Percentiles rank a stretch among this genome's conserved stretches.
Conservation (phyloP, 129 eudicot genomes). For the Artemisia argyi region DNA sequence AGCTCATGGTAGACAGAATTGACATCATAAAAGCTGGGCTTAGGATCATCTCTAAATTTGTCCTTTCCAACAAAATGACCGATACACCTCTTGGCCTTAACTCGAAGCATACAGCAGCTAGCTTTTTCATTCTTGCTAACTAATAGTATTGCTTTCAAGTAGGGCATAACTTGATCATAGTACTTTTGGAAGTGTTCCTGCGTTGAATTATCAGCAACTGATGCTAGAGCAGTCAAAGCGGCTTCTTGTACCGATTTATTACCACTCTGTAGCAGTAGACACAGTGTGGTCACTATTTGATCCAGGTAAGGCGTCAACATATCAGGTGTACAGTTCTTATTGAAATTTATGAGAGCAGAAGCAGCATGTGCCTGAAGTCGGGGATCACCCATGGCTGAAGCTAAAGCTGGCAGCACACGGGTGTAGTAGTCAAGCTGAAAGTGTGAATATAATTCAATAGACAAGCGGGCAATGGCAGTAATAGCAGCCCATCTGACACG, state of each 20-base stretch:
- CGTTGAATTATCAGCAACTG: conserved; percentile 93
- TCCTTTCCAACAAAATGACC: conserved; percentile 92
- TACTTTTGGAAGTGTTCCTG: conserved; percentile 99
- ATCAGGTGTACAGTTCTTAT: conserved; percentile 96
- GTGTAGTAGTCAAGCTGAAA: too few species aligned
- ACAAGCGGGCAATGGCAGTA: not conserved
- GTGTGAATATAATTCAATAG: too few species aligned
- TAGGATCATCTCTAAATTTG: conserved; percentile 92
- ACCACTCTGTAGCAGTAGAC: conserved; percentile 76
- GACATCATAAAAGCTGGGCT: conserved; percentile 23
- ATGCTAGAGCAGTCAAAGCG: conserved; percentile 96
- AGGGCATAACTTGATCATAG: conserved; percentile 99
- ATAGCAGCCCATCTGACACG: conserved; percentile 29
- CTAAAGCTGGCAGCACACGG: too few species aligned
- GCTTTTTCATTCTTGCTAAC: conserved; percentile 90
- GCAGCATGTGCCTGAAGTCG: conserved; percentile 88
- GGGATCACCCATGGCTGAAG: too few species aligned
- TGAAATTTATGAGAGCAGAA: conserved; percentile 89
- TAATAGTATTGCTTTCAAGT: conserved; percentile 75
- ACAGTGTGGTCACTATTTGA: conserved; percentile 88
- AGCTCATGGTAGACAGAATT: too few species aligned
- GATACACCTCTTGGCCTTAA: conserved; percentile 90
- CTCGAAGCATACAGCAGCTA: conserved; percentile 99
- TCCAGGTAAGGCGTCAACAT: conserved; percentile 91
- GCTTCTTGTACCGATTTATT: conserved; percentile 98